Evolutionary conservation across 1,284 basidiomycete genomes (phyloP).

Genomic region (Butyriboletus regius): DNA sequence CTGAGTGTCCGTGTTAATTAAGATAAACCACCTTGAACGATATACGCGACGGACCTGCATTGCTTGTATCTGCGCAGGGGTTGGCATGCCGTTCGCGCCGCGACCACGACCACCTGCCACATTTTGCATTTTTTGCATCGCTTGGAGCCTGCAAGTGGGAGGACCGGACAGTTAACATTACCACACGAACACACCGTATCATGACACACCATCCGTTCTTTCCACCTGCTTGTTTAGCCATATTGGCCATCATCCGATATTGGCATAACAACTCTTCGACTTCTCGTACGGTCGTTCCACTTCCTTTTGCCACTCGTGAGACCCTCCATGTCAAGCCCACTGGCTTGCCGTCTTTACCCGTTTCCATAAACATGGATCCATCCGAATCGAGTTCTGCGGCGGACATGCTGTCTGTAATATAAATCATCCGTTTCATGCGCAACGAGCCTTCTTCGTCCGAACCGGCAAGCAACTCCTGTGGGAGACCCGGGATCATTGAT

Average conservation of each 20-base stretch:
- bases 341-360: constrained; percentile 77
- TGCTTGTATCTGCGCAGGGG: constrained; percentile 83
- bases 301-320: constrained; percentile 82
- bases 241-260: constrained; percentile 94
- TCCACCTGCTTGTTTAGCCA: constrained; percentile 94
- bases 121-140: constrained; percentile 85
- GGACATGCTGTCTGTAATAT: constrained; percentile 98
- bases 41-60: constrained; percentile 61
- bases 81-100: constrained; percentile 79
- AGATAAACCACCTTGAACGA: constrained; percentile 1
- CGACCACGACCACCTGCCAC: constrained; percentile 78
- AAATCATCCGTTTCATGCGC: constrained; percentile 96
- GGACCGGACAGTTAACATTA: neutral
- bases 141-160: constrained; percentile 53
- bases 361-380: constrained; percentile 78
- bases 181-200: constrained; percentile 5
- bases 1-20: constrained; percentile 34
- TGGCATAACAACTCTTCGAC: constrained; percentile 94
- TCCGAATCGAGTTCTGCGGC: constrained; percentile 92
- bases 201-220: constrained; percentile 78
- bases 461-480: constrained; percentile 81
- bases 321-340: constrained; percentile 79
- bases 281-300: constrained; percentile 92
- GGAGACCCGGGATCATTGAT: constrained; percentile 96
- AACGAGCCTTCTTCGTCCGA: constrained; percentile 85